Percentiles rank a stretch among this genome's conserved stretches.
These are phyloP conservation scores for Cladosporium velox DNA, from an alignment of 2,329 filamentous ascomycete genomes.

Conservation along the genomic window DNA sequence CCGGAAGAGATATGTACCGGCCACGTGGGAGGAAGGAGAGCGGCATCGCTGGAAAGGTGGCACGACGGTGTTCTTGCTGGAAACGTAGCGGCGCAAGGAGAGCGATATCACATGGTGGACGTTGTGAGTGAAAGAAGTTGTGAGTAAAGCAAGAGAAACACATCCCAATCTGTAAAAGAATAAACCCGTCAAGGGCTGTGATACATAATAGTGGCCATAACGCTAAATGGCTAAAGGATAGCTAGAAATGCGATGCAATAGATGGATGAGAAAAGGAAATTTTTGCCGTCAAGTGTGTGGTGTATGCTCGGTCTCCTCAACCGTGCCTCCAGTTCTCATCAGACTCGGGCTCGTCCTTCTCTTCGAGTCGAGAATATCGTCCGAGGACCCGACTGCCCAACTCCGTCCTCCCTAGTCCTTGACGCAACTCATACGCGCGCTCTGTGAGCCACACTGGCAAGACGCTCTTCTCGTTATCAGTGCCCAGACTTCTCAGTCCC, in stretches of 20 bases:
- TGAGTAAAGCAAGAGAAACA: not conserved
- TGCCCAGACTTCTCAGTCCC: constrained; percentile 10
- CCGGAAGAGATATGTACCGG: not conserved
- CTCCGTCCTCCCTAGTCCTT: constrained; percentile 8
- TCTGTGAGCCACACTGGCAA: constrained; percentile 13
- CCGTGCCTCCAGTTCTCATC: constrained; percentile 20
- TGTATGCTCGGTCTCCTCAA: not conserved
- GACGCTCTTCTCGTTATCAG: constrained; percentile 2
- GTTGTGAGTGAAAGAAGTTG: too few species aligned
- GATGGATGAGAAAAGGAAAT: not conserved
- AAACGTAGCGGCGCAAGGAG: not conserved
- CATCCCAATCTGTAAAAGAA: not conserved
- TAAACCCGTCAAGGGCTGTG: not conserved
- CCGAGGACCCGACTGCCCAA: constrained; percentile 26
- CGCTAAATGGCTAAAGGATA: not conserved
- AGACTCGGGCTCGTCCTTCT: constrained; percentile 27
- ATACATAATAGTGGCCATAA: constrained; percentile 2
- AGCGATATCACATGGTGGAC: not conserved
- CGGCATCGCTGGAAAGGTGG: not conserved
- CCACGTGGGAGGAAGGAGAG: not conserved
- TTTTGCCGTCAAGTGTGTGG: not conserved
- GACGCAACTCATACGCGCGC: not conserved
- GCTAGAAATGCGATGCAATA: constrained; percentile 4
- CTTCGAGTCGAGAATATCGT: constrained; percentile 25
- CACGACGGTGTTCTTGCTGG: not conserved